Base-by-base conservation (phyloP, 768 basidiomycete genomes). In the Macrocybe gigantea region DNA sequence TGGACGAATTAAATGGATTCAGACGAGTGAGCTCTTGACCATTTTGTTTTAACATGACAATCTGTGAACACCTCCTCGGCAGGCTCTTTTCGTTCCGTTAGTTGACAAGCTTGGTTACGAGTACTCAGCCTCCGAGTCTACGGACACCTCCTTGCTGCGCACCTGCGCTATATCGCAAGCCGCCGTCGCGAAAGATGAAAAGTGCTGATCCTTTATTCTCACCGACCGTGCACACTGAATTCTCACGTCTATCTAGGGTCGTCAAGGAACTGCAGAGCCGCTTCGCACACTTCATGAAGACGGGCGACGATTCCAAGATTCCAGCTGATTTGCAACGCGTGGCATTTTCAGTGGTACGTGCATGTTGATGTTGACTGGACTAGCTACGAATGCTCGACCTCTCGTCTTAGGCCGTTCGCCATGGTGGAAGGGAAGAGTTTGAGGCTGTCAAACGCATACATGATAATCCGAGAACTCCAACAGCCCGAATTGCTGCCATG, bases 101-200 rank as follows among this genome's bases (percentile, higher is more conserved):
- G 86, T 90, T 33, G 68, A 87, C 34, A 75, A 73, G 53, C 74
- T 96, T 32, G 93, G 93, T 5, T 94, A 82, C 57, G 85, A 89
- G 38, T 87, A 85, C 60, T 62, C 69, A 5, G 69, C 72, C 8
- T 66, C 67, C 8, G 95, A 99, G 42, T 69, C 80, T 6, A 68
- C 78, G 6, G 92, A 88, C 53, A 74, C 71, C 11, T 74, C 81
- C 7, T 79, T 84, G 53, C 69, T 97, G 44, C 80, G 95, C 35
- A 88, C 89, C 5, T 70, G 77, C 32, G 88, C 85, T 1, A 80
- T 97, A 49, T 60, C 64, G 5, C 70, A 78, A 15, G 80, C 83
- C 35, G 60, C 62, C 13, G 47, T 33, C 9, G 59, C 58, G 15
- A 56, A 49, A 32, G 59, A 62, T 48, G 50, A 59, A 48, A 53